A percentile compares a stretch with the other conserved stretches of the same genome.
phyloP scores from a whole-genome alignment of 108 stramenopile genomes.

The Chaetoceros tenuissimus region DNA sequence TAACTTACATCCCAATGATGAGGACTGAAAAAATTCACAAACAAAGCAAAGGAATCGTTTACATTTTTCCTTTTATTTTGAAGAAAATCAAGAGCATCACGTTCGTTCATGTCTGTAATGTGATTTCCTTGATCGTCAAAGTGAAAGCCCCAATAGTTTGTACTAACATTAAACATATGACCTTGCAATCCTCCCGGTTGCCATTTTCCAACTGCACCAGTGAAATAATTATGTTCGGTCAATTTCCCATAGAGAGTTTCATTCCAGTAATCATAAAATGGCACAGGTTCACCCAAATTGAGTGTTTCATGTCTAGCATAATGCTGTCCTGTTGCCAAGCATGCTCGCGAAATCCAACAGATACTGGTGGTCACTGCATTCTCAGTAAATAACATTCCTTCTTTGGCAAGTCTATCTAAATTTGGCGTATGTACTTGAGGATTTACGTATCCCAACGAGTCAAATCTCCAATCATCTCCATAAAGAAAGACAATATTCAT shows the following conservation, averaged over 20 bases:
- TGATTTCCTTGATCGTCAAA: conserved; percentile 6
- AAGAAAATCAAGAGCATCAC: conserved; percentile 53
- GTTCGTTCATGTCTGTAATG: conserved; percentile 53
- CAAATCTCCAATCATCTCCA: conserved; percentile 51
- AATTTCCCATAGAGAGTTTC: conserved; percentile 57
- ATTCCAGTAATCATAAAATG: conserved; percentile 27
- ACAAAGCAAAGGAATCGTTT: conserved; percentile 65
- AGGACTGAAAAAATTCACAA: conserved; percentile 74
- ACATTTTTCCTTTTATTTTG: conserved; percentile 30
- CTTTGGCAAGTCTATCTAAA: conserved; percentile 40
- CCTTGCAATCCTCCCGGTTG: conserved; percentile 10
- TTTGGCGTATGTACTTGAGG: conserved; percentile 45
- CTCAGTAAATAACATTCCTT: conserved; percentile 54
- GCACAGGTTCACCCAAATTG: conserved; percentile 14
- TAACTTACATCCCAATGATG: conserved; percentile 27
- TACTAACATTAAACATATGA: neutral
- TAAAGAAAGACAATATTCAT: conserved; percentile 50
- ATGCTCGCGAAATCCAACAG: conserved; percentile 58
- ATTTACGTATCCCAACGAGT: conserved; percentile 15
- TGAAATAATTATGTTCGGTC: conserved; percentile 48
- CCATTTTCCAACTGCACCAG: conserved; percentile 74
- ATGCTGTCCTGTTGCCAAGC: conserved; percentile 50
- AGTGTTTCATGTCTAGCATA: conserved; percentile 38
- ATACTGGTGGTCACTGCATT: conserved; percentile 63
- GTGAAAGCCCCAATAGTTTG: conserved; percentile 33